These are phyloP conservation scores for Arxiozyma telluris DNA, from an alignment of 1,139 yeast genomes.

Conservation along the genomic window DNA sequence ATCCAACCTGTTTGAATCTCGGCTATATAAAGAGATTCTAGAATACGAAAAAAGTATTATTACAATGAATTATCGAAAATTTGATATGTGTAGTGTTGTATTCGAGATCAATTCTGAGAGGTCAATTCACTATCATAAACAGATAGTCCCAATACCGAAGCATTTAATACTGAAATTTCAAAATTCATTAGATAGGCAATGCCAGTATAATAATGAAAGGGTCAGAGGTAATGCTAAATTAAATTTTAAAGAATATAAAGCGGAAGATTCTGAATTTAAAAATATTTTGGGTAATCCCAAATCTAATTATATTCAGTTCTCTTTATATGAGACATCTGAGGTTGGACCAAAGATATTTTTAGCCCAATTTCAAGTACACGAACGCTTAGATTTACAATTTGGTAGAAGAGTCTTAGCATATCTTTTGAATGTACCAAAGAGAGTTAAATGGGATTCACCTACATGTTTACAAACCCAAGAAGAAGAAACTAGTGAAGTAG, in stretches of 20 bases:
- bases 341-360: slow-evolving; percentile 26
- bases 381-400: slow-evolving; percentile 57
- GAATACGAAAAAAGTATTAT: slow-evolving; percentile 40
- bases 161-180: slow-evolving; percentile 35
- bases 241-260: slow-evolving; percentile 32
- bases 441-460: slow-evolving; percentile 59
- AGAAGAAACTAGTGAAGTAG: slow-evolving; percentile 56
- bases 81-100: slow-evolving; percentile 41
- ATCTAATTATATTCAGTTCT: slow-evolving; percentile 32
- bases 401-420: slow-evolving; percentile 69
- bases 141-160: slow-evolving; percentile 50
- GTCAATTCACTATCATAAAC: slow-evolving; percentile 59
- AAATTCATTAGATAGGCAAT: slow-evolving; percentile 35
- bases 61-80: slow-evolving; percentile 37
- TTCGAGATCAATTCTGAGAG: slow-evolving; percentile 52
- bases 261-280: slow-evolving; percentile 24
- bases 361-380: slow-evolving; percentile 26
- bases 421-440: slow-evolving; percentile 47
- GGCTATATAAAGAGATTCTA: slow-evolving; percentile 35
- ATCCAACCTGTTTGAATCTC: slow-evolving; percentile 27
- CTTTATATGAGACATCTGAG: slow-evolving; percentile 30
- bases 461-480: slow-evolving; percentile 48
- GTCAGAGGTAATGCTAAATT: slow-evolving; percentile 38
- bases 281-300: slow-evolving; percentile 34
- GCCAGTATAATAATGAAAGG: slow-evolving; percentile 42